phyloP scores from a whole-genome alignment of 164 flowering plant species.

The Taxillus chinensis region DNA sequence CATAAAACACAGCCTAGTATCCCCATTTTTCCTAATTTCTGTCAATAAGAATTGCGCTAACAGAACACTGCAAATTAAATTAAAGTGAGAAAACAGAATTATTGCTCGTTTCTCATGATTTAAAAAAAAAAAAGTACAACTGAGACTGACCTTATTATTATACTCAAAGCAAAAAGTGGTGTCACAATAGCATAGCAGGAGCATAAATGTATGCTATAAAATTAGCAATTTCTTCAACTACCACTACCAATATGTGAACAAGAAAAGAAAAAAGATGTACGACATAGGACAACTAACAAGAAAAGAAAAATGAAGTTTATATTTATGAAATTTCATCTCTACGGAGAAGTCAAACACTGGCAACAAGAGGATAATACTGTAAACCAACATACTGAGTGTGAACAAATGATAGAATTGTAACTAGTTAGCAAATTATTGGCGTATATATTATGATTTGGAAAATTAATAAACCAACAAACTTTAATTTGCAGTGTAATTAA shows the following conservation, averaged over 20 bases:
- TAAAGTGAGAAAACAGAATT: neutral
- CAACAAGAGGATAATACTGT: too few relatives aligned
- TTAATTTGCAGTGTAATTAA: too few relatives aligned
- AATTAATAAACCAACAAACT: too few relatives aligned
- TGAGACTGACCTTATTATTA: slow-evolving; percentile 63
- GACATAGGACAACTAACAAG: neutral
- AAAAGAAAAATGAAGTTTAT: too few relatives aligned
- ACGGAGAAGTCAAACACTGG: too few relatives aligned
- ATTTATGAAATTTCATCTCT: too few relatives aligned
- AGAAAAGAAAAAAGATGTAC: neutral
- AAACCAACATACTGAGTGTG: too few relatives aligned
- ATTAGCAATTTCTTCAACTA: slow-evolving; percentile 81
- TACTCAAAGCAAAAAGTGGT: slow-evolving; percentile 92
- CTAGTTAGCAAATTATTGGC: too few relatives aligned
- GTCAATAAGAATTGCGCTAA: slow-evolving; percentile 75
- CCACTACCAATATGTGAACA: slow-evolving; percentile 43
- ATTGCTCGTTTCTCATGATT: too few relatives aligned
- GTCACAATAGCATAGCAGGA: slow-evolving; percentile 92
- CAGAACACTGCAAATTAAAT: slow-evolving; percentile 51
- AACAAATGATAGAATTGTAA: too few relatives aligned
- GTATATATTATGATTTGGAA: too few relatives aligned
- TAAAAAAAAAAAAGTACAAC: neutral
- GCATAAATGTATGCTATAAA: slow-evolving; percentile 88
- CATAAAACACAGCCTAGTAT: slow-evolving; percentile 77
- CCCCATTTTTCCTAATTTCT: slow-evolving; percentile 70